Evolutionary conservation across 1,284 basidiomycete genomes (phyloP).

Genomic region (Puccinia horiana): DNA sequence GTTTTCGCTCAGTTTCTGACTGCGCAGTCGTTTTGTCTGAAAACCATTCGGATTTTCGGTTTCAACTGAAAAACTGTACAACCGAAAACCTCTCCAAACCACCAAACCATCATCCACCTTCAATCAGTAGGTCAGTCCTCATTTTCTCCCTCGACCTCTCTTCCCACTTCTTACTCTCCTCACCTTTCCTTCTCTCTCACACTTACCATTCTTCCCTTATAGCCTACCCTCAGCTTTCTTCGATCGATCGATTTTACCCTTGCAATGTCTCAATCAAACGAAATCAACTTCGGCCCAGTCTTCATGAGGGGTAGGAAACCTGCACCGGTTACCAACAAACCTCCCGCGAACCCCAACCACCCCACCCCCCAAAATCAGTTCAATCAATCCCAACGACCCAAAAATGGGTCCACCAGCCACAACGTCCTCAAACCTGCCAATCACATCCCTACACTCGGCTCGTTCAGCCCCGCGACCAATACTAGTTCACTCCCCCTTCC

Average conservation of each 20-base stretch:
- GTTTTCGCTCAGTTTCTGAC: too few species aligned
- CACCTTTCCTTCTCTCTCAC: too few species aligned
- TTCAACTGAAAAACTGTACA: too few species aligned
- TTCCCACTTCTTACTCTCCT: too few species aligned
- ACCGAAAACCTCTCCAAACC: too few species aligned
- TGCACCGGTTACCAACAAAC: background rate
- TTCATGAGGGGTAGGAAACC: constrained; percentile 46
- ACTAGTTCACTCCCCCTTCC: constrained; percentile 15
- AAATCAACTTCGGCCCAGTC: constrained; percentile 49
- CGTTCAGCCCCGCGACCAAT: constrained; percentile 7
- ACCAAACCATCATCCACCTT: too few species aligned
- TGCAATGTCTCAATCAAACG: constrained; percentile 37
- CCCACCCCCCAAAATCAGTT: background rate
- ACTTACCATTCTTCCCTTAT: too few species aligned
- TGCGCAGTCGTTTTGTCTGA: too few species aligned
- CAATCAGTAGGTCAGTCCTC: too few species aligned
- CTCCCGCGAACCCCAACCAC: background rate
- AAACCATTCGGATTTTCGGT: too few species aligned
- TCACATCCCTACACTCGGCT: constrained; percentile 26
- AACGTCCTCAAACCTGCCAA: background rate
- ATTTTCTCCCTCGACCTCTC: too few species aligned
- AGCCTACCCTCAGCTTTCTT: background rate
- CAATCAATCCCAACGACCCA: background rate
- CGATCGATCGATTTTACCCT: background rate
- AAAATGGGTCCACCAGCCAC: background rate